Base-by-base conservation (phyloP, 2,329 filamentous ascomycete genomes). In the Ceratocystis cacaofunesta region DNA sequence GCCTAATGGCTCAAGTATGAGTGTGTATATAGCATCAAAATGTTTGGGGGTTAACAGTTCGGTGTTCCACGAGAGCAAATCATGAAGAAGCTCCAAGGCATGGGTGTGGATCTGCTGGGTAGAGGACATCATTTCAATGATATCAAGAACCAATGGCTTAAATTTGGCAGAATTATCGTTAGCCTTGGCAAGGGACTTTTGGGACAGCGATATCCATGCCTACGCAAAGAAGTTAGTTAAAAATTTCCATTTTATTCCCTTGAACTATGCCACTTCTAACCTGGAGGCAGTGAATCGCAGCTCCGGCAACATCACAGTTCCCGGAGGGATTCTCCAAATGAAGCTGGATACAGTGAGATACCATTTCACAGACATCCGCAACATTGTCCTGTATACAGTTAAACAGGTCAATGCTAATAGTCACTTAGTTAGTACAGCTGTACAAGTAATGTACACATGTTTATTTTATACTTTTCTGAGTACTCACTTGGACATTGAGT, bases 31-130 rank as follows among this genome's bases (percentile, higher is more conserved):
- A 6, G 79, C 75, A 12, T 78, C 73, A 68, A 86, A 82, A 70
- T 90, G 83, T 19, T 80, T 75, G 10, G 78, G 74, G 3, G 76
- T 80, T 62, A 90, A 80, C 69, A 90, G 86, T 57, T 77, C 78
- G 10, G 82, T 83, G 73, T 83, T 88, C 70, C 85, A 86, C 36
- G 79, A 79, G 10, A 91, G 75, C 3, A 85, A 76, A 65, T 90
- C 87, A 3, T 79, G 81, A 67, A 90, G 80, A 0, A 88, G 74
- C 69, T 89, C 86, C 58, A 86, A 78, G 0, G 85, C 79, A 15
- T 78, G 76, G 48, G 83, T 80, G 68, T 85, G 87, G 12, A 85
- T 74, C 22, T 81, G 76, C 32, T 85, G 79, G 44, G 82, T 76
- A 25, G 80, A 76, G 58, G 84, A 41, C 63, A 67, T 67, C 58